phyloP scores from a whole-genome alignment of 495 filamentous ascomycete genomes.

The Penicillium simplicissimum region DNA sequence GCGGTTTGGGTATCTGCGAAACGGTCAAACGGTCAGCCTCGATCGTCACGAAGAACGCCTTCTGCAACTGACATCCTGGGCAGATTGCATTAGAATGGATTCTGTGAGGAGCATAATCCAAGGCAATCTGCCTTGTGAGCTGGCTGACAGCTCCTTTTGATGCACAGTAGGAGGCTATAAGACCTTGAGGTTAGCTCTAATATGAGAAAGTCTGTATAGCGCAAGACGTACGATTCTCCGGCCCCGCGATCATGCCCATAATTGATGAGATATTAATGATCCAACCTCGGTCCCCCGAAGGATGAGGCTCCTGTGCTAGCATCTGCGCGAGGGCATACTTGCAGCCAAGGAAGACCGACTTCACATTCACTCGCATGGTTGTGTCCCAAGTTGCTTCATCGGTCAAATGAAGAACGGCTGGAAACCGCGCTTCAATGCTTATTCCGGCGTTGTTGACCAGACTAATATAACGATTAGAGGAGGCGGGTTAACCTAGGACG shows the following conservation, averaged over 20 bases:
- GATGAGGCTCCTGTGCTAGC: slow-evolving; percentile 46
- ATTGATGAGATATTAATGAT: slow-evolving; percentile 56
- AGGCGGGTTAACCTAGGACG: background rate
- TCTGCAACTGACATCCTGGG: slow-evolving; percentile 48
- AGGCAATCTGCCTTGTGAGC: slow-evolving; percentile 50
- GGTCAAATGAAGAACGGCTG: slow-evolving; percentile 39
- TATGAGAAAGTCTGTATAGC: background rate
- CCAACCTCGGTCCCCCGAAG: slow-evolving; percentile 53
- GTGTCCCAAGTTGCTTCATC: slow-evolving; percentile 44
- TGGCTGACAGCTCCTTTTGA: slow-evolving; percentile 54
- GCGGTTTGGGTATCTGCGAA: slow-evolving; percentile 36
- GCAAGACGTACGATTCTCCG: slow-evolving; percentile 21
- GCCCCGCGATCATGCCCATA: slow-evolving; percentile 43
- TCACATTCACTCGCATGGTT: slow-evolving; percentile 46
- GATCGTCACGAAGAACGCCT: too few species aligned
- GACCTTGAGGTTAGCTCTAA: background rate
- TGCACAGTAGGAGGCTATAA: slow-evolving; percentile 48
- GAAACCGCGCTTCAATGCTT: slow-evolving; percentile 20
- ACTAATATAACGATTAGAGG: slow-evolving; percentile 17
- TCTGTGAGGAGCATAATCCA: slow-evolving; percentile 51
- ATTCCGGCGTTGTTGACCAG: slow-evolving; percentile 59
- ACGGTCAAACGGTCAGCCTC: background rate
- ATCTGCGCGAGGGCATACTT: slow-evolving; percentile 54
- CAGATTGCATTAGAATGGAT: slow-evolving; percentile 59
- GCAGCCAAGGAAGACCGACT: slow-evolving; percentile 52